Evolutionary conservation across 2,329 filamentous ascomycete genomes (phyloP).

Genomic region (Fusarium euwallaceae): DNA sequence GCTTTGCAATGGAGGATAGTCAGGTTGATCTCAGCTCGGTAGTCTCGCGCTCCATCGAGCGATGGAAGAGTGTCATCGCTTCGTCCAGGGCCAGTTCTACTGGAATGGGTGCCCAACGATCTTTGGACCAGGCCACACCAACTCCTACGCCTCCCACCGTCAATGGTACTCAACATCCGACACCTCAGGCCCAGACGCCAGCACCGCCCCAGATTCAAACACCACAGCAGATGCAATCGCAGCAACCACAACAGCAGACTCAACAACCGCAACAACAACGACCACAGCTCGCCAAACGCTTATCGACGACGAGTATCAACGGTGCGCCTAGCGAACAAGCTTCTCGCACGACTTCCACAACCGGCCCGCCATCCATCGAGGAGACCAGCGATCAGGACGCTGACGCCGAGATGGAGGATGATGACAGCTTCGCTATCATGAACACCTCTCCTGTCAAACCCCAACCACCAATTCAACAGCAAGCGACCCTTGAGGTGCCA

Average conservation of each 20-base stretch:
- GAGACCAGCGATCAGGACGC: slow-evolving; percentile 62
- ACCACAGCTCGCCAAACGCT: slow-evolving; percentile 44
- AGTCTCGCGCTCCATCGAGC: slow-evolving; percentile 67
- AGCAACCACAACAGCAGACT: slow-evolving; percentile 24
- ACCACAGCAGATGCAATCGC: slow-evolving; percentile 22
- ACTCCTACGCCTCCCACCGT: slow-evolving; percentile 36
- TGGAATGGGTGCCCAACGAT: slow-evolving; percentile 65
- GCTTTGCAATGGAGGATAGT: slow-evolving; percentile 64
- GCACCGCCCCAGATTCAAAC: slow-evolving; percentile 34
- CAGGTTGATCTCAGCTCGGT: slow-evolving; percentile 65
- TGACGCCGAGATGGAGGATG: slow-evolving; percentile 69
- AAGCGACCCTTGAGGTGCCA: slow-evolving; percentile 59
- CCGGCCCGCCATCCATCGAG: slow-evolving; percentile 57
- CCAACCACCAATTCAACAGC: slow-evolving; percentile 55
- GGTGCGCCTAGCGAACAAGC: slow-evolving; percentile 51
- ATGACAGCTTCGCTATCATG: slow-evolving; percentile 67
- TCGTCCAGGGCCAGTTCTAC: slow-evolving; percentile 58
- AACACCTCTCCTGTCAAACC: slow-evolving; percentile 56
- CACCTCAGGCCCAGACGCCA: slow-evolving; percentile 39
- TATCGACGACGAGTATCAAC: slow-evolving; percentile 54
- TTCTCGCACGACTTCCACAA: slow-evolving; percentile 50
- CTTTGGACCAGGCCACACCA: slow-evolving; percentile 57
- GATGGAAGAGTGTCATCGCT: slow-evolving; percentile 73
- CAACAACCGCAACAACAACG: slow-evolving; percentile 22
- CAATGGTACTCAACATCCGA: slow-evolving; percentile 35